Evolutionary conservation across 106 monocot genomes (phyloP).

Genomic region (Dendrobium nobile): DNA sequence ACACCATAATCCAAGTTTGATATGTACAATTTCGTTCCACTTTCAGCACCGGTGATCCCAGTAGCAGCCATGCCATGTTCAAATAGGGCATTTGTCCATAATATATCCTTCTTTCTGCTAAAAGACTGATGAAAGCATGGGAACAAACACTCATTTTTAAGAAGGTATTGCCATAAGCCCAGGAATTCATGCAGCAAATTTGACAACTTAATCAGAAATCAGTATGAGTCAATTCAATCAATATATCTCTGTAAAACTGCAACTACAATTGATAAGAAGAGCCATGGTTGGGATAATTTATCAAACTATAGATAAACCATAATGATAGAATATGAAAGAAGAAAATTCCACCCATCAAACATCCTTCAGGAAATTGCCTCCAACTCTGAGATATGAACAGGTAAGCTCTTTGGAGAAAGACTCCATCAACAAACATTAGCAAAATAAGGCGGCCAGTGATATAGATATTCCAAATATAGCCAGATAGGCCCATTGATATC

Average conservation of each 20-base stretch:
- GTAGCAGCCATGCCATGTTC: slow-evolving; percentile 65
- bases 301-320: too few relatives aligned
- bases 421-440: too few relatives aligned
- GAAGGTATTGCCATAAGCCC: not conserved
- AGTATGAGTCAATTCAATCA: slow-evolving; percentile 8
- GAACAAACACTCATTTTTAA: slow-evolving; percentile 32
- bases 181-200: slow-evolving; percentile 1
- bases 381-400: not conserved
- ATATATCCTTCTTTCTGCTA: slow-evolving; percentile 56
- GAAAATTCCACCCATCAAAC: too few relatives aligned
- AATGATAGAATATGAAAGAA: too few relatives aligned
- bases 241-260: slow-evolving; percentile 7
- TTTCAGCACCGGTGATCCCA: slow-evolving; percentile 52
- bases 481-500: too few relatives aligned
- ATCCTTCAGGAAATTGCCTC: too few relatives aligned
- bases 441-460: too few relatives aligned
- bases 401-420: too few relatives aligned
- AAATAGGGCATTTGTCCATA: slow-evolving; percentile 70
- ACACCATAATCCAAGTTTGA: slow-evolving; percentile 96
- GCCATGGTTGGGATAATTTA: too few relatives aligned
- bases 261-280: not conserved
- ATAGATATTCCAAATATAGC: too few relatives aligned
- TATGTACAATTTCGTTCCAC: slow-evolving; percentile 77
- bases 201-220: slow-evolving; percentile 24
- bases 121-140: slow-evolving; percentile 64